Base-by-base conservation (phyloP, 148 eudicot species). In the Talinum fruticosum region DNA sequence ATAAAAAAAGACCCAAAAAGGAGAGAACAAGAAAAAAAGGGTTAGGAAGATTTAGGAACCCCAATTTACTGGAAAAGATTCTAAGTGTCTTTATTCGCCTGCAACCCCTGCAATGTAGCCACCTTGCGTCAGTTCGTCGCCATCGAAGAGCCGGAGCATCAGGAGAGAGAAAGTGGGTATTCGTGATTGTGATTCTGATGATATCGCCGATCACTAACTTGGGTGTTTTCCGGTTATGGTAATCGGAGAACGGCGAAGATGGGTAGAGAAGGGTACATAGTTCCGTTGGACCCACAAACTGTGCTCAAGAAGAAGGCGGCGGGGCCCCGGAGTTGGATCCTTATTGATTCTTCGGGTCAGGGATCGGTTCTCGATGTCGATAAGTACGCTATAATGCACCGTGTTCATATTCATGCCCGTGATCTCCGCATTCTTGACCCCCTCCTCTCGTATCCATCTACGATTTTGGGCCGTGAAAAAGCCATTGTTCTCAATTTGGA, bases 401-500 rank as follows among this genome's bases (percentile, higher is more conserved):
- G 96, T 8, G 93, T 89, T 71, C 92, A 89, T 78, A 92, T 93
- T 72, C 98, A 92, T 76, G 97, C 97, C 0, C 92, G 98, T 6
- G 98, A 93, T 89, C 91, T 93, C 66, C 91, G 98, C 36, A 87
- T 93, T 69, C 84, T 93, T 37, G 98, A 93, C 74, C 96, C 96
- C 30, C 85, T 91, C 5, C 83, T 93, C 69, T 87, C 90, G 33
- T 93, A 93, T 70, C 96, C 98, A 47, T 91, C 96, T 4, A 84
- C 98, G 12, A 93, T 93, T 70, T 82, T 93, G 47, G 96, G 96
- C 24, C 96, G 98, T 82, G 96, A 91, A 49, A 83, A 82, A 41
- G 96, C 96, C 73, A 91, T 93, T 75, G 96, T 93, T 79, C 83
- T 93, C 66, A 93, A 93, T 80, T 82, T 93, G 67, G 97, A 93